Base-by-base conservation (phyloP, 495 filamentous ascomycete genomes). In the Trichoderma virens region DNA sequence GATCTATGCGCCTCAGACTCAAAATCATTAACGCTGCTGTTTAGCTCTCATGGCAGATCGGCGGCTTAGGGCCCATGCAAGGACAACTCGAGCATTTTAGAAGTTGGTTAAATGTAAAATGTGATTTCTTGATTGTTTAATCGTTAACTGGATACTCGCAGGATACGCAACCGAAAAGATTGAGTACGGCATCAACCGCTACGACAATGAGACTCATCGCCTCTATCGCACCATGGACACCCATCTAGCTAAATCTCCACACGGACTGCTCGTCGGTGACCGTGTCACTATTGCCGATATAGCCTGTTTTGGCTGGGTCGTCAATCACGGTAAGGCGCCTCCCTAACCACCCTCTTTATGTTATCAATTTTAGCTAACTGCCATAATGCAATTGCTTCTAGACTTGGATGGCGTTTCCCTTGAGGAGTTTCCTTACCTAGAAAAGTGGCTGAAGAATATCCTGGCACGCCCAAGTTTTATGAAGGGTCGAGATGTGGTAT, bases 61-160 rank as follows among this genome's bases (percentile, higher is more conserved):
- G 89, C 1, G 92, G 92, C 28, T 78, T 97, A 4, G 93, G 92
- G 2, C 93, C 93, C 14, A 96, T 96, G 91, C 92, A 96, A 72
- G 91, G 89, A 5, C 79, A 97, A 73, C 85, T 91, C 6, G 94
- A 96, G 76, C 93, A 97, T 74, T 97, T 97, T 76, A 76, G 71
- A 30, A 86, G 90, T n/a, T 70, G 67, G 51, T 76, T 70, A 14
- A 18, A 41, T 18, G 2, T 2, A 41, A 41, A 0, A 41, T 41
- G 18, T 41, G 5, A 14, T 16, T 4, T 2, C 38, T 41, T 41
- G 5, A 3, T 3, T 11, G 38, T 1, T 27, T 16, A 27, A 20
- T n/a, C 13, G 51, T 11, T 27, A 27, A 59, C 28, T 25, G 20
- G n/a, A 25, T 3, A 30, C 23, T 0, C 25, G 31, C 66, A 80